These are phyloP conservation scores for Pythium coloratum DNA, from an alignment of 352 stramenopile species.

Conservation along the genomic window DNA sequence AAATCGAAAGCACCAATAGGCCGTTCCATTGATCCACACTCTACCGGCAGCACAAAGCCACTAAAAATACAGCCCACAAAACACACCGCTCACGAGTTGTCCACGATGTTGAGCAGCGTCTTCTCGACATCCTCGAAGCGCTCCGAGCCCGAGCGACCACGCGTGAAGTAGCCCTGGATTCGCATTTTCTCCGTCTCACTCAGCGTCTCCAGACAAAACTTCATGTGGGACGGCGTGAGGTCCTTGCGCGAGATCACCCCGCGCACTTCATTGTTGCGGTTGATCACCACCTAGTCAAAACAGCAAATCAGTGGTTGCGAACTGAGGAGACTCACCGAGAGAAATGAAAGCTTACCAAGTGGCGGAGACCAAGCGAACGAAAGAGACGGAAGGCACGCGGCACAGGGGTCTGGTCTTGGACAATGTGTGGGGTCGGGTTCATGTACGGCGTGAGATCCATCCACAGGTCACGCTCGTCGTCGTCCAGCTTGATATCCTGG, in stretches of 20 bases:
- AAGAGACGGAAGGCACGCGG: slow-evolving; percentile 96
- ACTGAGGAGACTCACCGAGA: background rate
- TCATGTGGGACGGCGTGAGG: slow-evolving; percentile 79
- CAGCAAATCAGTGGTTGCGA: background rate
- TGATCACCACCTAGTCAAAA: slow-evolving; percentile 70
- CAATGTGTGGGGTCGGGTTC: slow-evolving; percentile 94
- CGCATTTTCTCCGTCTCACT: slow-evolving; percentile 80
- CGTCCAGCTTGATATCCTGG: slow-evolving; percentile 89
- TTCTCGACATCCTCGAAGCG: slow-evolving; percentile 84
- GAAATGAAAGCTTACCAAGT: slow-evolving; percentile 62
- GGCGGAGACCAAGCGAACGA: slow-evolving; percentile 95
- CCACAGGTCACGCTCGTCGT: slow-evolving; percentile 85
- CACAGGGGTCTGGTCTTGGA: slow-evolving; percentile 94
- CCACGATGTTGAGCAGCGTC: slow-evolving; percentile 76
- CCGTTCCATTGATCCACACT: slow-evolving; percentile 6
- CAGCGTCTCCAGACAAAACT: slow-evolving; percentile 72
- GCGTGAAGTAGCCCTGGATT: slow-evolving; percentile 86
- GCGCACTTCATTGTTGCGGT: slow-evolving; percentile 88
- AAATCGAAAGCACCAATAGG: background rate
- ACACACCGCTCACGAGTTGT: slow-evolving; percentile 67
- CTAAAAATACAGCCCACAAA: slow-evolving; percentile 31
- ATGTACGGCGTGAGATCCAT: slow-evolving; percentile 98
- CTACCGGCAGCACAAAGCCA: background rate
- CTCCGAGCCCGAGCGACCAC: slow-evolving; percentile 61
- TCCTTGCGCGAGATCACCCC: slow-evolving; percentile 89